Base-by-base conservation (phyloP, 148 eudicot genomes). In the Silene conica region DNA sequence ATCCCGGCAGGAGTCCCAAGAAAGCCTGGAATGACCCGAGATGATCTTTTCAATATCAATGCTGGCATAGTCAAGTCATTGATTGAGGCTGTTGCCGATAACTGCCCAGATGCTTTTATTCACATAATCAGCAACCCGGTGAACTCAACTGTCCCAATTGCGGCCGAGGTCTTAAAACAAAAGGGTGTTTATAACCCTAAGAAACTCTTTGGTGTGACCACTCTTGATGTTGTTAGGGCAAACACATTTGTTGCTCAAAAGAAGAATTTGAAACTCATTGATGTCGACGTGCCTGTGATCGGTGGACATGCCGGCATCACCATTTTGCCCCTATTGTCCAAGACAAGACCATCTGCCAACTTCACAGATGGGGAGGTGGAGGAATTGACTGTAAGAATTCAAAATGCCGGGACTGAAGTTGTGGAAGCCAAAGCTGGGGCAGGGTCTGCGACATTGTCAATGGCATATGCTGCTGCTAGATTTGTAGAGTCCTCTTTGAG, bases 281-380 rank as follows among this genome's bases (percentile, higher is more conserved):
- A 93, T 55, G 98, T 90, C 1, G 98, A 93, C 28, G 98, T 93
- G 15, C 98, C 98, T 0, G 98, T 93, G 61, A 64, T 93, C 15
- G 98, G 98, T 5, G 98, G 98, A 13, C 96, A 93, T 84, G 98
- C 98, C 5, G 98, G 96, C 2, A 90, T 93, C 14, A 93, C 98
- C 54, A 90, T 90, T 77, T 67, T 93, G 75, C 98, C 98, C 38
- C 76, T 93, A 45, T 66, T 93, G 66, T 93, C 98, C 0, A 93
- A 93, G 83, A 84, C 96, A 2, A 93, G 77, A 71, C 98, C 96
- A 0, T 87, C 96, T n/a, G 87, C 78, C 18, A 82, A 76, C 69
- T 90, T 93, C 81, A 86, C 86, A 1, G 83, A 87, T 66, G 80
- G 86, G 63, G 96, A 95, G 83, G 82, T 89, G 19, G 75, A 86